These are phyloP conservation scores for Mycena metata DNA, from an alignment of 768 basidiomycete species.

Conservation along the genomic window DNA sequence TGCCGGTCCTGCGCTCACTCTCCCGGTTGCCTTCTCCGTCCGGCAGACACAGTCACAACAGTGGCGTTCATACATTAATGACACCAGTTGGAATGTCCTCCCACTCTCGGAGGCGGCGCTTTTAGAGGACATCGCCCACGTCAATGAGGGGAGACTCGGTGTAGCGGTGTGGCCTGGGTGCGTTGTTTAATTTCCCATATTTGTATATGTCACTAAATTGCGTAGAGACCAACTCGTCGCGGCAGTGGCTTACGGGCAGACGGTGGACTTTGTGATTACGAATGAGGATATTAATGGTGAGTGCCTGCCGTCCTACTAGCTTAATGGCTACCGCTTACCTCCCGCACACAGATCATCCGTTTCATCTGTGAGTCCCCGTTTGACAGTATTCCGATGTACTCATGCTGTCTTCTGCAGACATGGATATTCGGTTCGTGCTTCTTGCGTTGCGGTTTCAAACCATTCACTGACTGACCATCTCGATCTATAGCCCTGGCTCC, in stretches of 20 bases:
- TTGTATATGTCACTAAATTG: not conserved
- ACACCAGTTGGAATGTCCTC: slow-evolving; percentile 31
- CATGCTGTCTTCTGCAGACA: slow-evolving; percentile 12
- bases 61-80: slow-evolving; percentile 36
- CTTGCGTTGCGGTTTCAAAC: not conserved
- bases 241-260: slow-evolving; percentile 3
- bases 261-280: slow-evolving; percentile 31
- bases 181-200: not conserved
- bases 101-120: slow-evolving; percentile 10
- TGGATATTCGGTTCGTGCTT: slow-evolving; percentile 22
- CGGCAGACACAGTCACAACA: slow-evolving; percentile 26
- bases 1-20: not conserved
- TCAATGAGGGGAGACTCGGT: not conserved
- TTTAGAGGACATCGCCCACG: slow-evolving; percentile 6
- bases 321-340: not conserved
- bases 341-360: slow-evolving; percentile 22
- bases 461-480: not conserved
- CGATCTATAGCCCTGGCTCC: slow-evolving; percentile 34
- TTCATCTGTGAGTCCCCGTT: slow-evolving; percentile 19
- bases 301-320: not conserved
- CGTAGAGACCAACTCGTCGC: slow-evolving; percentile 34
- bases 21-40: slow-evolving; percentile 35
- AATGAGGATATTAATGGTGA: slow-evolving; percentile 33
- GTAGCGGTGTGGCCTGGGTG: slow-evolving; percentile 31
- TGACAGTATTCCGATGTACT: too few relatives aligned